A percentile compares a stretch with the other conserved stretches of the same genome.
Conservation (phyloP, 2,329 filamentous ascomycete species). For the Diaporthe longicolla region DNA sequence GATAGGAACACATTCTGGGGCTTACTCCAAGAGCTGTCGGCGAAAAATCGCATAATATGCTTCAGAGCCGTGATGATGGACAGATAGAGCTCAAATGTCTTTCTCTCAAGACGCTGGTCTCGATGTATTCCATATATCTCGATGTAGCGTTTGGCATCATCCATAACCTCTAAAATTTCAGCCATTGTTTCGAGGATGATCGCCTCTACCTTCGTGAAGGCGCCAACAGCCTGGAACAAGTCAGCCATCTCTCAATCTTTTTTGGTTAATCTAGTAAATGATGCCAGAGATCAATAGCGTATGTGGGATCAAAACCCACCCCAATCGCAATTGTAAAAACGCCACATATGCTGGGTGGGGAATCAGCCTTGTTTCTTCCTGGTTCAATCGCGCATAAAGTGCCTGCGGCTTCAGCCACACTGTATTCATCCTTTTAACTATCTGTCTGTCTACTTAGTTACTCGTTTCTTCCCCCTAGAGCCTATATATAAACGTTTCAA, state of each 20-base stretch:
- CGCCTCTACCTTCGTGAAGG: conserved; percentile 8
- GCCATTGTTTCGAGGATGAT: conserved; percentile 9
- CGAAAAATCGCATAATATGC: not conserved
- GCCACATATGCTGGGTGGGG: conserved; percentile 10
- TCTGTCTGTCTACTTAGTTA: no score
- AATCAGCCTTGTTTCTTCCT: not conserved
- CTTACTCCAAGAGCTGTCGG: conserved; percentile 6
- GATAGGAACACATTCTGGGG: not conserved
- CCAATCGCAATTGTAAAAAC: conserved; percentile 15
- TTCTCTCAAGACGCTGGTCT: not conserved
- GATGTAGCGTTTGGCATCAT: conserved; percentile 13
- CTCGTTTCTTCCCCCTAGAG: no score
- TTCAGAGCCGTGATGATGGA: not conserved
- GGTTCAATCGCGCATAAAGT: not conserved
- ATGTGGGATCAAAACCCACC: not conserved
- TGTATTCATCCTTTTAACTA: no score
- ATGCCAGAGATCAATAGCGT: not conserved
- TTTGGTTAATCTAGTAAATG: not conserved
- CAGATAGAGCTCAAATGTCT: conserved; percentile 1
- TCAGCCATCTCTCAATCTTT: not conserved
- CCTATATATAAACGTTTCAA: no score
- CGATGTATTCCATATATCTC: not conserved
- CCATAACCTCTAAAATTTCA: conserved; percentile 3
- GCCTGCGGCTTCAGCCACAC: no score
- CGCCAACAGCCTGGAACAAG: conserved; percentile 1